A percentile compares a stretch with the other conserved stretches of the same genome.
Conservation (phyloP, 2,329 filamentous ascomycete species). For the Fusarium anthophilum region DNA sequence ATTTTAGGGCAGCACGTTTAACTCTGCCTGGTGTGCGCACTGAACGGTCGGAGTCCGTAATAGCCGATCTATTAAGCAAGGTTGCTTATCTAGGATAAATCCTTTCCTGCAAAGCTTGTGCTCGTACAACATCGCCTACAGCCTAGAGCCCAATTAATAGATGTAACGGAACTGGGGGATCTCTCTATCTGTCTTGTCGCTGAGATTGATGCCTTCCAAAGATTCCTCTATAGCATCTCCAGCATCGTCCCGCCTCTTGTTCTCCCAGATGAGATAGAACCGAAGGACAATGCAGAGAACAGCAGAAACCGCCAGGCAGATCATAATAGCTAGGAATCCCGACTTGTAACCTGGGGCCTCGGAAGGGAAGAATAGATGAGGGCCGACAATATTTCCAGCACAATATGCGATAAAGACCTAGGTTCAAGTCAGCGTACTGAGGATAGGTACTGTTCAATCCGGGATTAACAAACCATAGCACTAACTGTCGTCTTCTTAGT, state of each 20-base stretch:
- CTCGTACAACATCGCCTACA: rapidly evolving
- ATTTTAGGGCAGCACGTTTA: no score
- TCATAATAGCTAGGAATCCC: not conserved
- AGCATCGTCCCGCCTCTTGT: not conserved
- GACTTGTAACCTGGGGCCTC: not conserved
- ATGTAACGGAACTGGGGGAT: not conserved
- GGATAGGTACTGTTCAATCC: rapidly evolving
- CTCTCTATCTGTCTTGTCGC: not conserved
- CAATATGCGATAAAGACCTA: not conserved
- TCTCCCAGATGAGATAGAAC: not conserved
- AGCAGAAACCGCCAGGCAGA: not conserved
- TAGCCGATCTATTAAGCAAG: not conserved
- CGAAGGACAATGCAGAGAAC: not conserved
- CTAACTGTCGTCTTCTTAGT: not conserved
- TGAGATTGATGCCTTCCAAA: not conserved
- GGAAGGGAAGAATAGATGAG: not conserved
- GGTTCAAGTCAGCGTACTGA: not conserved
- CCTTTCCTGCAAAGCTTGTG: rapidly evolving
- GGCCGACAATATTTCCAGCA: not conserved
- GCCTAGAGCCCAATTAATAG: not conserved
- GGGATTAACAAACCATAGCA: not conserved
- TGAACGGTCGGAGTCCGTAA: no score
- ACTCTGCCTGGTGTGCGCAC: not conserved
- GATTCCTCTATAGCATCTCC: not conserved
- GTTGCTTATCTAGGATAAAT: not conserved